Percentiles rank a stretch among this genome's conserved stretches.
These are phyloP conservation scores for Neofusicoccum ribis DNA, from an alignment of 2,329 filamentous ascomycete species.

Conservation along the genomic window DNA sequence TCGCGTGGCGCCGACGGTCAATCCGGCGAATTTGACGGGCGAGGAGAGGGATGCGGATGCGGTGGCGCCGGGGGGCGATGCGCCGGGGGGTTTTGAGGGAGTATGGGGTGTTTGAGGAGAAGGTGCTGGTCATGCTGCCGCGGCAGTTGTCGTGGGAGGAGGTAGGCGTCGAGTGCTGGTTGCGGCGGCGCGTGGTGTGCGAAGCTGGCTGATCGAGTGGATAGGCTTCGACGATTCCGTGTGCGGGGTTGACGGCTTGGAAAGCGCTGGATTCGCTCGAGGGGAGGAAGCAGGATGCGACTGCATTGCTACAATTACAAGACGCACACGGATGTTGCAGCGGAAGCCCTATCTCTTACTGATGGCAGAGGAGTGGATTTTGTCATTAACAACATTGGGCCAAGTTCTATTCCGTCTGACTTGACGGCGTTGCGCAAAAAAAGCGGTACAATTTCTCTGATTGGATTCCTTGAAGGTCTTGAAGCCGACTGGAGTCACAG, in stretches of 20 bases:
- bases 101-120: conserved; percentile 29
- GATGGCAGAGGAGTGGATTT: conserved; percentile 44
- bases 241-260: conserved; percentile 31
- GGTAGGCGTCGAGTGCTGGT: conserved; percentile 13
- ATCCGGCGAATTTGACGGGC: conserved; percentile 16
- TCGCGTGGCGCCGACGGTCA: conserved; percentile 26
- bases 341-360: conserved; percentile 51
- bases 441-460: conserved; percentile 27
- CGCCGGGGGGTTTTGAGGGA: conserved; percentile 29
- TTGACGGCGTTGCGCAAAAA: conserved; percentile 22
- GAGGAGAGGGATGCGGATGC: conserved; percentile 22
- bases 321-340: conserved; percentile 54
- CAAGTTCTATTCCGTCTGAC: conserved; percentile 24
- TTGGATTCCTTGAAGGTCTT: conserved; percentile 29
- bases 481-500: conserved; percentile 15
- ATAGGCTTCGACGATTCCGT: conserved; percentile 26
- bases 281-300: not conserved
- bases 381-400: conserved; percentile 44
- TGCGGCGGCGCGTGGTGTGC: too few relatives aligned
- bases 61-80: conserved; percentile 21
- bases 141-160: conserved; percentile 30
- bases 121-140: conserved; percentile 29
- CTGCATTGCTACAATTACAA: conserved; percentile 51
- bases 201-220: not conserved
- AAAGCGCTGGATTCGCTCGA: conserved; percentile 24